Base-by-base conservation (phyloP, 345 rosid species). In the Syzygium jambos region DNA sequence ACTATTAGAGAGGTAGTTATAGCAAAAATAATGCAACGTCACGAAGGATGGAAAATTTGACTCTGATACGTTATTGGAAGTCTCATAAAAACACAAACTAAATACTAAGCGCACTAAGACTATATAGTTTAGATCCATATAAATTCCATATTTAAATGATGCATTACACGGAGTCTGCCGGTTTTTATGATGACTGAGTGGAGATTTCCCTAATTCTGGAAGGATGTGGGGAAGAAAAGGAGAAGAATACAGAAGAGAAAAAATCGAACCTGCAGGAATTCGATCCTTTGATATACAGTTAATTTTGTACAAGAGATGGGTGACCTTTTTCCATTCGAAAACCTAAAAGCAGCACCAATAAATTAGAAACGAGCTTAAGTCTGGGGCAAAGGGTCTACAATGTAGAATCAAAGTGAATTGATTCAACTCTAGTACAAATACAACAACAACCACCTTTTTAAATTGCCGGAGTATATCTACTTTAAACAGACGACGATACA, bases 281-380 rank as follows among this genome's bases (percentile, higher is more conserved):
- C 11, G 12, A 65, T 30, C 30, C 30, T 30, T 43, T 43, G 46
- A 43, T 43, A 6, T 43, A 43, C 46, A 16, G 9, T 68, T 11
- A 16, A 68, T 2, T 30, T 16, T 17, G 0, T 1, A 9, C 0
- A 30, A 3, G 1, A 65, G 78, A 65, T 8, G 43, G 22, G 1
- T 8, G 41, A 38, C 41, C 23, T 65, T 59, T 43, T 30, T 65
- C 7, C 0, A 0, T 19, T 7, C 1, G 3, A 3, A 5, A 17
- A 11, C 78, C 6, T 65, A 30, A 65, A 65, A 16, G 78, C 11
- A 0, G 41, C 78, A 4, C 41, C 17, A 63, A 9, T 29, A 15
- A 29, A 30, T 63, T 63, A 63, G 41, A 65, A 65, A 65, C 2
- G 2, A 65, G 43, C 22, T 65, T 30, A 4, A 2, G 1, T 30